Conservation (phyloP, 2,329 filamentous ascomycete genomes). For the Allantophomopsis lycopodina region DNA sequence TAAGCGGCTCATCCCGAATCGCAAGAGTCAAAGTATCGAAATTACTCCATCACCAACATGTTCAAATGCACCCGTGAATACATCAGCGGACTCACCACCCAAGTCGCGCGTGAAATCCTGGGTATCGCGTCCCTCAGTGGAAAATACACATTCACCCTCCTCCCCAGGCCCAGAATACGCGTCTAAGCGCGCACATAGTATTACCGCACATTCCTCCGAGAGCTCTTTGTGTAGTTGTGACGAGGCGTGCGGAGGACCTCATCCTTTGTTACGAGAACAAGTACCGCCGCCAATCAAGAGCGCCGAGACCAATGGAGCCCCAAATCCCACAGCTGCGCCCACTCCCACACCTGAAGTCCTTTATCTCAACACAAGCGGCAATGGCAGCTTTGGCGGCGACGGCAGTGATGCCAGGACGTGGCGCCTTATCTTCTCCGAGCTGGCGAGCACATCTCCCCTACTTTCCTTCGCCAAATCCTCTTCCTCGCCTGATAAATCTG, state of each 20-base stretch:
- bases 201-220: constrained; percentile 24
- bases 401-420: constrained; percentile 10
- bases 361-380: neutral
- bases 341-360: constrained; percentile 11
- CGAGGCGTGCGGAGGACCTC: constrained; percentile 15
- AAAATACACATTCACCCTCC: neutral
- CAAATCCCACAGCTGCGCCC: constrained; percentile 9
- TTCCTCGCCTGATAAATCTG: neutral
- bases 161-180: neutral
- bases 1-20: constrained; percentile 10
- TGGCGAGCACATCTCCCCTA: constrained; percentile 1
- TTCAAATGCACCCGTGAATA: neutral
- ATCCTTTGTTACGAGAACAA: constrained; percentile 12
- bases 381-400: no score
- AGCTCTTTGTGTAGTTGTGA: constrained; percentile 32
- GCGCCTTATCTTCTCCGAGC: constrained; percentile 10
- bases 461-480: neutral
- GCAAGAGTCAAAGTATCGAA: constrained; percentile 2
- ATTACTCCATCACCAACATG: constrained; percentile 1
- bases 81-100: constrained; percentile 1
- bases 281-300: constrained; percentile 6
- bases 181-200: constrained; percentile 15
- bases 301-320: constrained; percentile 8
- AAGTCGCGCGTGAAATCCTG: constrained; percentile 7
- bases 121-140: constrained; percentile 4